phyloP scores from a whole-genome alignment of 805 yeast species.

The Saccharomycodes ludwigii region DNA sequence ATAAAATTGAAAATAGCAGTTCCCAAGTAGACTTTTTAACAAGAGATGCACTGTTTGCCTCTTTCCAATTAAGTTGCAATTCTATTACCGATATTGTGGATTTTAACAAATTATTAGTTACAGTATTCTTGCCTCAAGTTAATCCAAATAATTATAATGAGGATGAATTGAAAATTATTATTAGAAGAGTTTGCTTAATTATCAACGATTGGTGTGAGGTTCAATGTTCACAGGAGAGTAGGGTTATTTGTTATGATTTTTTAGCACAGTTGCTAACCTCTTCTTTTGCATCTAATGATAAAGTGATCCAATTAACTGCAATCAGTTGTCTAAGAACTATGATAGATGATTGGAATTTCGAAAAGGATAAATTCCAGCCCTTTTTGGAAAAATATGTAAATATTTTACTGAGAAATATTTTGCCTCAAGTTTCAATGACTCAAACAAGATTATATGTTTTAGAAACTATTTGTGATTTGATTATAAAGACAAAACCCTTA shows the following conservation, averaged over 20 bases:
- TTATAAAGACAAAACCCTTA: conserved; percentile 54
- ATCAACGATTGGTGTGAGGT: conserved; percentile 73
- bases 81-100: conserved; percentile 55
- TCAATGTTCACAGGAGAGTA: conserved; percentile 45
- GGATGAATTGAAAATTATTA: conserved; percentile 49
- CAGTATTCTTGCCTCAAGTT: conserved; percentile 56
- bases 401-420: conserved; percentile 33
- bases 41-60: conserved; percentile 71
- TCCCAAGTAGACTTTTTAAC: conserved; percentile 38
- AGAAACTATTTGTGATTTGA: conserved; percentile 50
- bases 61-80: conserved; percentile 67
- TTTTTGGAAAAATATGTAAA: conserved; percentile 42
- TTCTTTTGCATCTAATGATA: conserved; percentile 46
- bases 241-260: conserved; percentile 46
- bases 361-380: conserved; percentile 54
- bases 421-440: conserved; percentile 41
- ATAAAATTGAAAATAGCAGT: conserved; percentile 35
- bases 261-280: conserved; percentile 37
- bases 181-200: conserved; percentile 66
- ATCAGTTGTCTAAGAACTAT: conserved; percentile 55
- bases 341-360: conserved; percentile 81
- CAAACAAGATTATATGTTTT: conserved; percentile 71
- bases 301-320: conserved; percentile 70
- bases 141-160: conserved; percentile 23
- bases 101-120: conserved; percentile 49